Evolutionary conservation across 1,284 basidiomycete species (phyloP).

Genomic region (Cryptococcus floricola): DNA sequence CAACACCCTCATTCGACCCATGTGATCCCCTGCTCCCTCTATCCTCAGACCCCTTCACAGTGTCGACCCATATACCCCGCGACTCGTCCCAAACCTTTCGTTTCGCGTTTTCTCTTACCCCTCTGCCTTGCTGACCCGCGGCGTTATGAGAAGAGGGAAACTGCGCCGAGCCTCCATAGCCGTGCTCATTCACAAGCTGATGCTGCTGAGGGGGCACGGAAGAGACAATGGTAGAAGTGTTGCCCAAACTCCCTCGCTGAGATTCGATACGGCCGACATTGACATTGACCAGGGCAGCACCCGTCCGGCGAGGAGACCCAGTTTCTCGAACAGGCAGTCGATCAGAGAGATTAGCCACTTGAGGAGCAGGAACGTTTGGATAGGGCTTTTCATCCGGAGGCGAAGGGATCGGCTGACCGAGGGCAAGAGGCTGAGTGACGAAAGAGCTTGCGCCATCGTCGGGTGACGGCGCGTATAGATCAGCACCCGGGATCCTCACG

Average conservation of each 20-base stretch:
- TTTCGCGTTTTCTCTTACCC: slow-evolving; percentile 6
- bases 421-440: neutral
- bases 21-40: neutral
- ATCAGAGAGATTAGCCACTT: slow-evolving; percentile 3
- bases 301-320: slow-evolving; percentile 15
- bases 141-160: neutral
- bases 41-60: too few relatives aligned
- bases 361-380: neutral
- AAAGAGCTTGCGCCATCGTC: slow-evolving; percentile 1
- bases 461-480: neutral
- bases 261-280: neutral
- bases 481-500: neutral
- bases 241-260: neutral
- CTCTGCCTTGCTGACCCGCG: slow-evolving; percentile 6
- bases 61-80: slow-evolving; percentile 8
- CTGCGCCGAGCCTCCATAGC: neutral
- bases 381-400: neutral
- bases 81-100: slow-evolving; percentile 14
- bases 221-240: neutral
- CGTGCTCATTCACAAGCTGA: neutral
- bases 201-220: neutral
- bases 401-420: slow-evolving; percentile 9
- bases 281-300: slow-evolving; percentile 7
- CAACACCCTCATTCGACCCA: slow-evolving; percentile 1
- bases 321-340: slow-evolving; percentile 3